Percentiles rank a stretch among this genome's conserved stretches.
Conservation (phyloP, 2,329 filamentous ascomycete species). For the Fusarium liriodendri region DNA sequence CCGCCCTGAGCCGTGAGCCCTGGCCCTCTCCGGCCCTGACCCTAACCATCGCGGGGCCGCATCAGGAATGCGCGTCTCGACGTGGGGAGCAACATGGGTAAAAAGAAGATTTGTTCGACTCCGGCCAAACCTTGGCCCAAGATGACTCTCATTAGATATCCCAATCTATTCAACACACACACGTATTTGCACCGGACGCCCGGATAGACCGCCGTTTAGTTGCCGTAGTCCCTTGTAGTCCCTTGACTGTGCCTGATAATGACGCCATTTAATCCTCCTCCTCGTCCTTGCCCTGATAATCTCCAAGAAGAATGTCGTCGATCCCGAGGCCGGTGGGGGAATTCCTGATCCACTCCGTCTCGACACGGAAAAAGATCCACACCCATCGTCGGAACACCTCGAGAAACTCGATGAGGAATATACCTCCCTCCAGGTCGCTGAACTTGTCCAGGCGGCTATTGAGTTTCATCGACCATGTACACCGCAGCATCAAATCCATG, state of each 20-base stretch:
- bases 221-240: not conserved
- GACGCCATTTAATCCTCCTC: conserved; percentile 49
- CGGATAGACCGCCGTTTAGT: conserved; percentile 17
- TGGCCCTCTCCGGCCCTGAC: not conserved
- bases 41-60: not conserved
- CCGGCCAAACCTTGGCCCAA: conserved; percentile 21
- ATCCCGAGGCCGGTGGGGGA: conserved; percentile 62
- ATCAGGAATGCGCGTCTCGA: conserved; percentile 9
- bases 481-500: conserved; percentile 84
- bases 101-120: conserved; percentile 5
- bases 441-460: conserved; percentile 85
- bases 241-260: conserved; percentile 2
- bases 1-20: not conserved
- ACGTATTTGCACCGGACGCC: conserved; percentile 22
- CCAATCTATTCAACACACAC: conserved; percentile 32
- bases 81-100: not conserved
- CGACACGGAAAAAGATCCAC: conserved; percentile 96
- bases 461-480: conserved; percentile 92
- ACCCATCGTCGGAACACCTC: conserved; percentile 93
- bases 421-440: conserved; percentile 86
- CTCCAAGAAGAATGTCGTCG: conserved; percentile 81
- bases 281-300: conserved; percentile 72
- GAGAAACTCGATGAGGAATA: conserved; percentile 87
- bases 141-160: conserved; percentile 26
- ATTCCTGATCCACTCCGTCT: conserved; percentile 87